These are phyloP conservation scores for Cocos nucifera DNA, from an alignment of 176 grass and related monocot species.

Conservation along the genomic window DNA sequence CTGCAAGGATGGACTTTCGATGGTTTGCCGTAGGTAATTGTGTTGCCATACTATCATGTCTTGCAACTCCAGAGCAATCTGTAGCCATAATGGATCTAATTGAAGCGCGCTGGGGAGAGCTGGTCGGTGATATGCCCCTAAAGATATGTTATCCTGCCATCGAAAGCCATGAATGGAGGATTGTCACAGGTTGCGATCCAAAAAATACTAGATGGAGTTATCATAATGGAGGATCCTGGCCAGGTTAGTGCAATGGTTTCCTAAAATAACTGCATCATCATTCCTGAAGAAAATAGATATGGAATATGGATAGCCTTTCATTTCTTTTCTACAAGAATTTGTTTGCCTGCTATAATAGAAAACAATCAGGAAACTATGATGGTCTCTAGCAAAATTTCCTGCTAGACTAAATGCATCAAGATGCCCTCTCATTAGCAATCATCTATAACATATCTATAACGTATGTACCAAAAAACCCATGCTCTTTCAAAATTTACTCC, in stretches of 20 bases:
- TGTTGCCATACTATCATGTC: constrained; percentile 80
- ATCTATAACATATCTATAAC: no score
- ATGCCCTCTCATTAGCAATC: no score
- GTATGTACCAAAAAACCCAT: no score
- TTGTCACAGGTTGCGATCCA: constrained; percentile 80
- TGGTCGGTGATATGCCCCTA: constrained; percentile 87
- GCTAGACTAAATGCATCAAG: no score
- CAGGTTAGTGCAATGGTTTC: constrained; percentile 36
- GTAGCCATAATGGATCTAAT: constrained; percentile 92
- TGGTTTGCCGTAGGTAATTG: constrained; percentile 97
- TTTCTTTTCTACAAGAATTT: no score
- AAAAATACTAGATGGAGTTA: constrained; percentile 99
- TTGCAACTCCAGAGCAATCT: constrained; percentile 84
- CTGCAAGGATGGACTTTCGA: constrained; percentile 86
- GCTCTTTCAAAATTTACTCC: no score
- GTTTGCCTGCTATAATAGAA: no score
- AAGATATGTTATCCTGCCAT: constrained; percentile 89
- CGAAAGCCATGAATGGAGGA: constrained; percentile 85
- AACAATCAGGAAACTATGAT: no score
- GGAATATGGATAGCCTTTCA: no score
- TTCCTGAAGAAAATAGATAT: no score
- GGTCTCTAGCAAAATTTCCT: no score
- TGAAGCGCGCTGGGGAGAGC: constrained; percentile 81
- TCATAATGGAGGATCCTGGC: constrained; percentile 94
- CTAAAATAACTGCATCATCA: no score